phyloP scores from a whole-genome alignment of 2,329 filamentous ascomycete species.

The Trichoderma aggressivum region DNA sequence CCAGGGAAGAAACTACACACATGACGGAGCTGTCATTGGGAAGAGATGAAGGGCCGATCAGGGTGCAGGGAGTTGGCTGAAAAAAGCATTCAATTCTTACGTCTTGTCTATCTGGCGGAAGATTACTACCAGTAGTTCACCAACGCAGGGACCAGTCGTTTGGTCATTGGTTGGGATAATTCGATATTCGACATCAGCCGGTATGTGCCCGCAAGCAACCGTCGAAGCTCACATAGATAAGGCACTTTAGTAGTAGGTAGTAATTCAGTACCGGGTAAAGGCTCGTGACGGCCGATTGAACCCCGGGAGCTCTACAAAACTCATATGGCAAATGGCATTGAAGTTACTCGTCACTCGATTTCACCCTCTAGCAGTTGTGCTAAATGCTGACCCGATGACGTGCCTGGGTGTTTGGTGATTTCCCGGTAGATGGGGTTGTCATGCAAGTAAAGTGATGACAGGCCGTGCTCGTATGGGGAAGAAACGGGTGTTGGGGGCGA shows the following conservation, averaged over 20 bases:
- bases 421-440: neutral
- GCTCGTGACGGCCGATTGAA: neutral
- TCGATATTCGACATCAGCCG: neutral
- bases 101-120: neutral
- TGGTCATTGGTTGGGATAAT: neutral
- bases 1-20: neutral
- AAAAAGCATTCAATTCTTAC: neutral
- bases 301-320: neutral
- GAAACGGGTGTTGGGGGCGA: neutral
- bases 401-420: neutral
- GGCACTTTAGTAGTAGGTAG: neutral
- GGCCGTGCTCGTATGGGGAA: neutral
- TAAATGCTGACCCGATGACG: conserved; percentile 4
- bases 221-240: neutral
- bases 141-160: neutral
- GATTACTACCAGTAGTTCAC: neutral
- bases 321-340: neutral
- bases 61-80: neutral
- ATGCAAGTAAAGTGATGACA: conserved; percentile 1
- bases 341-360: neutral
- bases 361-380: neutral
- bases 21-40: neutral
- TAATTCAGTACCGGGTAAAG: neutral
- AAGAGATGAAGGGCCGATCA: neutral
- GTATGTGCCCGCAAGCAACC: neutral